Conservation (phyloP, 2,329 filamentous ascomycete species). For the Aspergillus sp. region DNA sequence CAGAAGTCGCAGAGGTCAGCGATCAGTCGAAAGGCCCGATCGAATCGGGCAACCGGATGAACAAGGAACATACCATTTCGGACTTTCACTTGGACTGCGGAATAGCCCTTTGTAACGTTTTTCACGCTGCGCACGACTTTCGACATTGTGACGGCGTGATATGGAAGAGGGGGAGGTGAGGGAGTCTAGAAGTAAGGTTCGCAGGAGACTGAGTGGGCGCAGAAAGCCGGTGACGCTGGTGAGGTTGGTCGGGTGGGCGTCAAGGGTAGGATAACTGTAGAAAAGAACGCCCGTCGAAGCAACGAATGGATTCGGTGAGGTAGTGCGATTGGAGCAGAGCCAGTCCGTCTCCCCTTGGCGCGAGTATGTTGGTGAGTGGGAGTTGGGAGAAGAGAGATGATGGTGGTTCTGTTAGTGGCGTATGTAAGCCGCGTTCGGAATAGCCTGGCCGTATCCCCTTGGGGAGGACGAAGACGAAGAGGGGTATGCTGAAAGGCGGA, state of each 20-base stretch:
- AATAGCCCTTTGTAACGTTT: constrained; percentile 99
- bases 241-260: background rate
- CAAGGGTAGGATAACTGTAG: background rate
- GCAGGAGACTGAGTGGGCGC: background rate
- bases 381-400: constrained; percentile 4
- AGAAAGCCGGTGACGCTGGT: constrained; percentile 5
- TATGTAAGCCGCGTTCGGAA: constrained; percentile 21
- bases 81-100: constrained; percentile 94
- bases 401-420: constrained; percentile 11
- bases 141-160: constrained; percentile 64
- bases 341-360: background rate
- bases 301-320: background rate
- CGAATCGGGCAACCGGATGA: constrained; percentile 2
- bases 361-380: background rate
- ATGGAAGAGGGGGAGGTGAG: background rate
- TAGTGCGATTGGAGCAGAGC: background rate
- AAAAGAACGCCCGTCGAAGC: background rate
- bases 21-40: background rate
- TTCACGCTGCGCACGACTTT: constrained; percentile 97
- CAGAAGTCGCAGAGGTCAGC: constrained; percentile 9
- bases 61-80: constrained; percentile 72
- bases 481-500: background rate
- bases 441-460: constrained; percentile 4
- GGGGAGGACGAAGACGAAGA: background rate
- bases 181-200: constrained; percentile 1